Conservation (phyloP, 2,329 filamentous ascomycete genomes). For the Aspergillus luchuensis region DNA sequence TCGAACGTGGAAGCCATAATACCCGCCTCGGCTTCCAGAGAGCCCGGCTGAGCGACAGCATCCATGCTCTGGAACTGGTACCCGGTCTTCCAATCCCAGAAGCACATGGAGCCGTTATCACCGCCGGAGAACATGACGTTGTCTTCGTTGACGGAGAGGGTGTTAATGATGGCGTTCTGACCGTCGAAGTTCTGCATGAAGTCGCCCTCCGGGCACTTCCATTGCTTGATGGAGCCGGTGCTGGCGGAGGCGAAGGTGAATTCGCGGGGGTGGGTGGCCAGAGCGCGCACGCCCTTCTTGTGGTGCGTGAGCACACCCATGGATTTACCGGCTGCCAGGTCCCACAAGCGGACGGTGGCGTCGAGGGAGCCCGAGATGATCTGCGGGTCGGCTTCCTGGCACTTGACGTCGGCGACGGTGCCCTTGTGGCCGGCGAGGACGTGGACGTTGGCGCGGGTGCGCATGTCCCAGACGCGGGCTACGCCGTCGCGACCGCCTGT, state of each 20-base stretch:
- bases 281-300: conserved; percentile 90
- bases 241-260: conserved; percentile 96
- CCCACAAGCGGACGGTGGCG: conserved; percentile 88
- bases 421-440: conserved; percentile 88
- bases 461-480: conserved; percentile 97
- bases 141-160: conserved; percentile 87
- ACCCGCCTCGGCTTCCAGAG: conserved; percentile 88
- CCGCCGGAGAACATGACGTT: conserved; percentile 93
- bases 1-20: conserved; percentile 96
- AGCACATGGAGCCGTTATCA: conserved; percentile 94
- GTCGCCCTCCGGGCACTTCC: conserved; percentile 96
- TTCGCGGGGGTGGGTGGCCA: conserved; percentile 84
- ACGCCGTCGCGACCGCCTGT: conserved; percentile 95
- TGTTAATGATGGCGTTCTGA: conserved; percentile 96
- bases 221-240: conserved; percentile 95
- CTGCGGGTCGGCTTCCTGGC: conserved; percentile 95
- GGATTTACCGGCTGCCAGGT: conserved; percentile 91
- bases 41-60: conserved; percentile 90
- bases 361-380: conserved; percentile 93
- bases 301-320: conserved; percentile 97
- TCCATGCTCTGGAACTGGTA: conserved; percentile 88
- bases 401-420: conserved; percentile 85
- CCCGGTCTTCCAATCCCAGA: conserved; percentile 99
- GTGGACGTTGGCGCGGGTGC: conserved; percentile 92
- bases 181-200: conserved; percentile 99